Base-by-base conservation (phyloP, 2,329 filamentous ascomycete genomes). In the Paracoccidioides brasiliensis region DNA sequence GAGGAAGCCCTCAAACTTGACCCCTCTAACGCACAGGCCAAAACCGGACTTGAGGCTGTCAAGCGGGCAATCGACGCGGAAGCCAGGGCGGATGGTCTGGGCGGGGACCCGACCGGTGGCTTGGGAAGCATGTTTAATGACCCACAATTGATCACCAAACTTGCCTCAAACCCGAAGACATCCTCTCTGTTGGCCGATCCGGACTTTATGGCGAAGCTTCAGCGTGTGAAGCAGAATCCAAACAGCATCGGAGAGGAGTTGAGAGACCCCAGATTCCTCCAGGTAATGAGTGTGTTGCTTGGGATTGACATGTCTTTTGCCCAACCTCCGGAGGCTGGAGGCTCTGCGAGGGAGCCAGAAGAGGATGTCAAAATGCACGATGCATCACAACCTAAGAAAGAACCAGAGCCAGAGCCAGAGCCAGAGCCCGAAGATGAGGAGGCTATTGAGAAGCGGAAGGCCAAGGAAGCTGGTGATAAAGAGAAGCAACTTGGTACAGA, bases 61-160 rank as follows among this genome's bases (percentile, higher is more conserved):
- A 82, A 93, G 74, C 85, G 89, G 64, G 90, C 91, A 28, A 90
- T 98, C 71, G 84, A 95, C 63, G 79, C 82, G 30, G 88, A 93
- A 70, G 82, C 81, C 28, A 73, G 74, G 64, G 80, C 72, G n/a
- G 81, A 83, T 63, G 80, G 79, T 56, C 69, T 80, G 15, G 75
- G 75, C 56, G 80, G 77, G 54, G 85, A 90, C 65, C 84, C 86
- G 6, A 78, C 76, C 41, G 87, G 80, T 54, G 89, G 90, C 48
- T 77, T 98, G n/a, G 88, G 87, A 63, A 81, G 83, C 69, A 90
- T 98, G 80, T 97, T 98, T 79, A 91, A 82, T 69, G 94, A 98
- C 70, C 93, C 93, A 15, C 82, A 90, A 66, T 76, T 98, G 62
- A 78, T 94, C 60, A 80, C 88, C 70, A 98, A 98, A 78, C 84